Percentiles rank a stretch among this genome's conserved stretches.
These are phyloP conservation scores for Saccharomyces hybrid DNA, from an alignment of 1,139 yeast genomes.

Conservation along the genomic window DNA sequence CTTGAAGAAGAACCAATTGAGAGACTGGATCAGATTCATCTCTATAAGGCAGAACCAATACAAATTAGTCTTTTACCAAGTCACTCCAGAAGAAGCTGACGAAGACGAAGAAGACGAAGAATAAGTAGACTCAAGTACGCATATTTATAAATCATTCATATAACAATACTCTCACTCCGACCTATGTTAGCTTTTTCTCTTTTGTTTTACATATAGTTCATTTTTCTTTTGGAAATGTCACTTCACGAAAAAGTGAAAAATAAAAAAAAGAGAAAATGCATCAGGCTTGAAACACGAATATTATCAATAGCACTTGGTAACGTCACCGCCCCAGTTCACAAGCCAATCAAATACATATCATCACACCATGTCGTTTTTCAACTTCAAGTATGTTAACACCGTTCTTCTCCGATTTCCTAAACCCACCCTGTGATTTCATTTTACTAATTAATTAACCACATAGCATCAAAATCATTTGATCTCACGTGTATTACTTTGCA, in stretches of 20 bases:
- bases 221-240: background rate
- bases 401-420: background rate
- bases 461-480: background rate
- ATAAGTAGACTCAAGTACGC: background rate
- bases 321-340: background rate
- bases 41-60: slow-evolving; percentile 89
- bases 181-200: background rate
- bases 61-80: slow-evolving; percentile 97
- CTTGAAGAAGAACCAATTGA: slow-evolving; percentile 97
- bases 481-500: slow-evolving; percentile 1
- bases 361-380: slow-evolving; percentile 20
- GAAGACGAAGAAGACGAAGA: slow-evolving; percentile 33
- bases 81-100: slow-evolving; percentile 91
- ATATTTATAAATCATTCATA: background rate
- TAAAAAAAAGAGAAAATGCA: background rate
- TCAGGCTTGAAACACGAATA: background rate
- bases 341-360: background rate
- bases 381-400: slow-evolving; percentile 21
- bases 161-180: background rate
- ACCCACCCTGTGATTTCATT: background rate
- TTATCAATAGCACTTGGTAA: background rate
- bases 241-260: background rate
- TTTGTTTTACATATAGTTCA: background rate
- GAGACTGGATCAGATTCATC: slow-evolving; percentile 98
- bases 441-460: background rate